Evolutionary conservation across 805 yeast species (phyloP), one percentile per base, ranked within the genome.

Genomic region (Barnettozyma wickerhamii): DNA sequence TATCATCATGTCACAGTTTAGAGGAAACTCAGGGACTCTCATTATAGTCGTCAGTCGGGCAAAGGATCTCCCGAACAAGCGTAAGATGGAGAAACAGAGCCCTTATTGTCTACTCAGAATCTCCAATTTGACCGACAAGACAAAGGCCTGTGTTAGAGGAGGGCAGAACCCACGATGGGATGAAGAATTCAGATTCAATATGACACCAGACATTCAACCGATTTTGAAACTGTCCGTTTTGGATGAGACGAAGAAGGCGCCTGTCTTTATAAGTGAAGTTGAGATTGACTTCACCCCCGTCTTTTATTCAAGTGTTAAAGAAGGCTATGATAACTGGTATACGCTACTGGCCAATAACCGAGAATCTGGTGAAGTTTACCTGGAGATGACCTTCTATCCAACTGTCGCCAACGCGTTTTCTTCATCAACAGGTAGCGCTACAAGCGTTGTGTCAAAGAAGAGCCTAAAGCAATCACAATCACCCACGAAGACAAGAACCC

Each of bases 81-180:
- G 91, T 28, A 86, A 83, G 47, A 68, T 91, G 38, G 97, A 95
- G 55, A 93, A 93, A 55, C 99, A 93, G 63, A 84, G 86, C 49
- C 99, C 98, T 2, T 90, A 87, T 63, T 84, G 89, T 45, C 78
- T 91, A 6, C 71, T 86, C 10, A 68, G 98, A 42, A 71, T 93
- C 5, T 91, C 90, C 21, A 87, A 86, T 45, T 75, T 77, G 52
- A 91, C 95, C 9, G 80, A 84, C 48, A 79, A 83, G 54, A 87
- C 97, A 1, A 80, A 79, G 27, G 73, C 87, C 0, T 79, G 85
- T 44, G 74, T 77, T 38, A 67, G 98, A 50, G 99, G 96, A 1
- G 99, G 99, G 2, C 99, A 93, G 58, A 84, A 86, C 5, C 99
- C 99, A 1, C 75, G 70, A 17, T 93, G 97, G 87, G 81, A 86